Evolutionary conservation across 768 basidiomycete species (phyloP).

Genomic region (Pholiota molesta): DNA sequence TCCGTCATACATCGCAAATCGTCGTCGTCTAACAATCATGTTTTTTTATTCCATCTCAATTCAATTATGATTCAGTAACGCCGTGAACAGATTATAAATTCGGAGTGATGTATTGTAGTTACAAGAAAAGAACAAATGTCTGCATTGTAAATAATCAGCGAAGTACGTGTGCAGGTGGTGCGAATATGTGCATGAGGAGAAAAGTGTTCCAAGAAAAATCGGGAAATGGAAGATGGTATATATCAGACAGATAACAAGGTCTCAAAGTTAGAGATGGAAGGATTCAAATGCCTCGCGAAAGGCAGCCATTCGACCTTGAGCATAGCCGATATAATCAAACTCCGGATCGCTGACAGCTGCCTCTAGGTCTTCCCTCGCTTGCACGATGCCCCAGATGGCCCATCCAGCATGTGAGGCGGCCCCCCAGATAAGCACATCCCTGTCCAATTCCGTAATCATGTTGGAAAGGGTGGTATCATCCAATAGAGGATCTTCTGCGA

Average conservation of each 20-base stretch:
- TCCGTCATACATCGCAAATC: slow-evolving; percentile 44
- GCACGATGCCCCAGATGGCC: slow-evolving; percentile 94
- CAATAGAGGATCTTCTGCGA: slow-evolving; percentile 33
- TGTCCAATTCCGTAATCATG: slow-evolving; percentile 63
- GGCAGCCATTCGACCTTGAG: slow-evolving; percentile 63
- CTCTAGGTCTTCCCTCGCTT: slow-evolving; percentile 78
- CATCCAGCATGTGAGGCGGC: slow-evolving; percentile 91
- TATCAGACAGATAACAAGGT: neutral
- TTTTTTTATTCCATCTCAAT: slow-evolving; percentile 51
- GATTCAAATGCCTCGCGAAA: slow-evolving; percentile 60
- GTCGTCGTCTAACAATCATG: slow-evolving; percentile 31
- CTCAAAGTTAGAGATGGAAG: slow-evolving; percentile 39
- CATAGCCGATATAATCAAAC: slow-evolving; percentile 90
- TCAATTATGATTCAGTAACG: slow-evolving; percentile 36
- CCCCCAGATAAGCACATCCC: slow-evolving; percentile 85
- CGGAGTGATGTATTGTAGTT: neutral
- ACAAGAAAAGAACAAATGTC: neutral
- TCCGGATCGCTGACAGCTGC: slow-evolving; percentile 63
- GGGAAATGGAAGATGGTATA: neutral
- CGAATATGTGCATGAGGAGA: neutral
- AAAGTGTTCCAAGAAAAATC: neutral
- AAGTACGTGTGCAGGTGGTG: neutral
- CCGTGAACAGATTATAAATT: slow-evolving; percentile 13
- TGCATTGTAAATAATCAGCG: neutral
- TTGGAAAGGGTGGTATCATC: slow-evolving; percentile 40